phyloP scores from a whole-genome alignment of 805 yeast species.

The Candida quercuum region DNA sequence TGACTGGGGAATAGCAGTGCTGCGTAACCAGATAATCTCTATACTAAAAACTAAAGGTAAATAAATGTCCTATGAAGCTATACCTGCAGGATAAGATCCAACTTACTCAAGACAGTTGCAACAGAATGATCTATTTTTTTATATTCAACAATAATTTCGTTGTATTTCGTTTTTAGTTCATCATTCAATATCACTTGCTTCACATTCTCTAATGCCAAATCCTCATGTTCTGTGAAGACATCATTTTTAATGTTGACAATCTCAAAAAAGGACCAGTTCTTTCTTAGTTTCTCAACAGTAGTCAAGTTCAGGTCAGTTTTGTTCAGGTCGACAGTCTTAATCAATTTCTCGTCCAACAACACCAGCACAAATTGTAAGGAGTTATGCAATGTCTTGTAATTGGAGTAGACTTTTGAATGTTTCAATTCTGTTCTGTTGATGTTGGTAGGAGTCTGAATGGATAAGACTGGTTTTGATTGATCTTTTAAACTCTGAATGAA shows the following conservation, averaged over 20 bases:
- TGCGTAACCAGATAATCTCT: not conserved
- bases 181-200: constrained; percentile 18
- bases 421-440: constrained; percentile 19
- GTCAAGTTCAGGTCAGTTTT: constrained; percentile 22
- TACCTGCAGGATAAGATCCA: constrained; percentile 6
- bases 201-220: constrained; percentile 7
- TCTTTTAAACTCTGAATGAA: constrained; percentile 7
- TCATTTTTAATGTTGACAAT: constrained; percentile 22
- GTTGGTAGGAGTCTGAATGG: constrained; percentile 3
- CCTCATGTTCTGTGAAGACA: constrained; percentile 6
- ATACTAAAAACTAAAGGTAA: too few species aligned
- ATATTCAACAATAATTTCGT: constrained; percentile 9
- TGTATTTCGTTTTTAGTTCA: constrained; percentile 9
- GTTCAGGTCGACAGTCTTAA: constrained; percentile 18
- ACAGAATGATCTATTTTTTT: constrained; percentile 1
- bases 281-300: constrained; percentile 28
- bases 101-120: constrained; percentile 1
- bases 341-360: constrained; percentile 11
- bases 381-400: constrained; percentile 33
- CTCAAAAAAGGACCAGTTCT: constrained; percentile 36
- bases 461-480: constrained; percentile 3
- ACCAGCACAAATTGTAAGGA: constrained; percentile 30
- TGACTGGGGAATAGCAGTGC: too few species aligned
- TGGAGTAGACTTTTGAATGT: constrained; percentile 24
- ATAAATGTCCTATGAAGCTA: too few species aligned